phyloP scores from a whole-genome alignment of 768 basidiomycete species.

The Termitomyces heimii region DNA sequence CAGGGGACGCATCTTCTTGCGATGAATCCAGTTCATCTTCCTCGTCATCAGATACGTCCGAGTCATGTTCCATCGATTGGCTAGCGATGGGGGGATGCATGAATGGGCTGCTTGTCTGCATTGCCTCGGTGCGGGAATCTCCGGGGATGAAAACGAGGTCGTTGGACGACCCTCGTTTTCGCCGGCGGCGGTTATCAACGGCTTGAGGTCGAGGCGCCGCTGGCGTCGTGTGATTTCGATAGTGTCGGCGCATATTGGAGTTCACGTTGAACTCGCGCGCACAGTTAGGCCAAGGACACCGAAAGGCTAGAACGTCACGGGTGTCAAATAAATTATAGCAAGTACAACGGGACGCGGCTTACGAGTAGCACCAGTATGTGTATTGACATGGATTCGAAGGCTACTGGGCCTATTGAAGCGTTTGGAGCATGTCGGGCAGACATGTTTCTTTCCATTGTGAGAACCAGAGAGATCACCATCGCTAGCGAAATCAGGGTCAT shows the following conservation, averaged over 20 bases:
- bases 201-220: conserved; percentile 23
- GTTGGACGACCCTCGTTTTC: conserved; percentile 17
- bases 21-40: conserved; percentile 18
- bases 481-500: conserved; percentile 18
- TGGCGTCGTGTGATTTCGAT: conserved; percentile 53
- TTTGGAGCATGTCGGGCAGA: conserved; percentile 51
- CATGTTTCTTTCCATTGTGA: conserved; percentile 36
- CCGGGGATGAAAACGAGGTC: conserved; percentile 13
- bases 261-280: conserved; percentile 79
- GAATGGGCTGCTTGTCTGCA: neutral
- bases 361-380: conserved; percentile 68
- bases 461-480: conserved; percentile 19
- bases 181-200: conserved; percentile 19
- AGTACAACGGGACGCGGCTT: conserved; percentile 19
- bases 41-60: conserved; percentile 19
- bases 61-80: conserved; percentile 20
- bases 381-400: conserved; percentile 59
- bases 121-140: neutral
- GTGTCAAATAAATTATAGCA: neutral
- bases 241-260: conserved; percentile 80
- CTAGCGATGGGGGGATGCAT: conserved; percentile 17
- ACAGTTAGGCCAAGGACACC: conserved; percentile 69
- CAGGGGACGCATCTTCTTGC: conserved; percentile 8
- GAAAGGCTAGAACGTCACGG: conserved; percentile 40
- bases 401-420: conserved; percentile 68